Percentiles rank a stretch among this genome's conserved stretches.
phyloP scores from a whole-genome alignment of 139 green algal species.

The Helicosporidium sp. region DNA sequence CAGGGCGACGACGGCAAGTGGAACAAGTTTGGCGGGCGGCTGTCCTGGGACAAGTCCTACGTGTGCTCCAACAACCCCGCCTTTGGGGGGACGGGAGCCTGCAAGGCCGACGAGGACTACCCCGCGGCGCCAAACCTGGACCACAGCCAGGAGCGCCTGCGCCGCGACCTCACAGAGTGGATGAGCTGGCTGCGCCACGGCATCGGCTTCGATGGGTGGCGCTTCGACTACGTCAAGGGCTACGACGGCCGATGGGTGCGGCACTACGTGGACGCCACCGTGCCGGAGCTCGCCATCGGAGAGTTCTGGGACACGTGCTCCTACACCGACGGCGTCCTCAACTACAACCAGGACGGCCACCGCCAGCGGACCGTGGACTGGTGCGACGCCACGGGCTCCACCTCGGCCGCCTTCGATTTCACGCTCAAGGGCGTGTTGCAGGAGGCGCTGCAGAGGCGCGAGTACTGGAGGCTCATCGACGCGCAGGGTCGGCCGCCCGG shows the following conservation, averaged over 20 bases:
- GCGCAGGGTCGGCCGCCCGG: constrained; percentile 44
- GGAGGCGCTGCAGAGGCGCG: constrained; percentile 61
- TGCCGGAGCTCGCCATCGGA: constrained; percentile 71
- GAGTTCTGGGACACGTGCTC: constrained; percentile 91
- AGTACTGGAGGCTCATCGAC: constrained; percentile 94
- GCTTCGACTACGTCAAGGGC: constrained; percentile 82
- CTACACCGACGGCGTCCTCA: constrained; percentile 84
- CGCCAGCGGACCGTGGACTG: constrained; percentile 81
- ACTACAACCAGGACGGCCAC: constrained; percentile 86
- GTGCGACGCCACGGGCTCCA: constrained; percentile 73
- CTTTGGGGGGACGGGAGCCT: constrained; percentile 58
- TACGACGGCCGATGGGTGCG: constrained; percentile 33
- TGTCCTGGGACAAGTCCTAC: constrained; percentile 65
- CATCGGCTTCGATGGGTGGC: constrained; percentile 85
- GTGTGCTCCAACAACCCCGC: constrained; percentile 69
- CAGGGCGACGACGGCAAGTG: constrained; percentile 58
- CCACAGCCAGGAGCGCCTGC: constrained; percentile 62
- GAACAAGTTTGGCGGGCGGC: constrained; percentile 73
- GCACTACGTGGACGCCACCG: constrained; percentile 67
- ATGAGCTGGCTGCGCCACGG: constrained; percentile 60
- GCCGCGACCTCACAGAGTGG: constrained; percentile 66
- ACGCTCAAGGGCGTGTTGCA: constrained; percentile 88
- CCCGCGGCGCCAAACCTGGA: constrained; percentile 84
- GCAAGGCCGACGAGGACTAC: constrained; percentile 72
- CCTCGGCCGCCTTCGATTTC: constrained; percentile 83